phyloP scores from a whole-genome alignment of 257 asterid species.

The Solanum acaule region DNA sequence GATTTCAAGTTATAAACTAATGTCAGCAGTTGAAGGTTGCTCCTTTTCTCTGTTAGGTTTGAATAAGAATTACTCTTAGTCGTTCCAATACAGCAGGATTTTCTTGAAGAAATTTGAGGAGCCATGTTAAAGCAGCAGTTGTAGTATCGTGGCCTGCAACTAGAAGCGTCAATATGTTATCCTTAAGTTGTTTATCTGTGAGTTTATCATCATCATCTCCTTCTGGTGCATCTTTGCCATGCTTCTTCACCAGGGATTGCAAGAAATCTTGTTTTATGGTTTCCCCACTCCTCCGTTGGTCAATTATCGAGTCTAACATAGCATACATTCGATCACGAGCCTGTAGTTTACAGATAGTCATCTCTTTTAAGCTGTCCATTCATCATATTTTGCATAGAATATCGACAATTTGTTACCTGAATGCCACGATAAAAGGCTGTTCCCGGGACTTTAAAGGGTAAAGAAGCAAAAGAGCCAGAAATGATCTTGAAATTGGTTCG shows the following conservation, averaged over 20 bases:
- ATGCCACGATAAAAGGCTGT: constrained; percentile 75
- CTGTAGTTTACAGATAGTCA: constrained; percentile 12
- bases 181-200: constrained; percentile 72
- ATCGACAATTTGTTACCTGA: constrained; percentile 29
- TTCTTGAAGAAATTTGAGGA: constrained; percentile 62
- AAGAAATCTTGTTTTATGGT: constrained; percentile 61
- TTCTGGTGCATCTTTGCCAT: constrained; percentile 35
- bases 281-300: constrained; percentile 45
- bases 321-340: constrained; percentile 76
- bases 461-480: constrained; percentile 65
- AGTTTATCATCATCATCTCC: constrained; percentile 62
- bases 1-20: not conserved
- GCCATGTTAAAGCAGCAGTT: constrained; percentile 83
- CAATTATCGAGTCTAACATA: constrained; percentile 61
- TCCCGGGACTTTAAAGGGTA: constrained; percentile 72
- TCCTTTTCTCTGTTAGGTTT: not conserved
- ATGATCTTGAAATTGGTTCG: constrained; percentile 69
- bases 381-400: not conserved
- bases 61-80: constrained; percentile 40
- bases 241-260: constrained; percentile 52
- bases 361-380: not conserved
- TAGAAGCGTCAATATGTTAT: constrained; percentile 63
- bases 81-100: constrained; percentile 56
- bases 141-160: constrained; percentile 94
- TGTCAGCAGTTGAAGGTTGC: not conserved